A percentile compares a stretch with the other conserved stretches of the same genome.
phyloP scores from a whole-genome alignment of 495 filamentous ascomycete genomes.

The Collariella sp. region DNA sequence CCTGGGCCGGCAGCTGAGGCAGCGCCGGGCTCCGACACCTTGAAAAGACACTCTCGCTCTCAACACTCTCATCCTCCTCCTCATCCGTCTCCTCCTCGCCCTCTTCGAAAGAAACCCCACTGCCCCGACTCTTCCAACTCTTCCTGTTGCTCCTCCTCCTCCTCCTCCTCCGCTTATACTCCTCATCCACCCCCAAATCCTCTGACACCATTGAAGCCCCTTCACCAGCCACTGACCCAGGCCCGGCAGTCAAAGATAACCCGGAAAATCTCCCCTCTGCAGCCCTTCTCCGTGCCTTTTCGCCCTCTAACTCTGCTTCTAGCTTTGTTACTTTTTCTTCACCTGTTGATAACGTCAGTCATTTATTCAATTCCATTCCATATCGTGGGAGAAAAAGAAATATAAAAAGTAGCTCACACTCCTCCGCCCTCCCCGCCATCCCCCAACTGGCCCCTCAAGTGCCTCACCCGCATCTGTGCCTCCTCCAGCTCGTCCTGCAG shows the following conservation, averaged over 20 bases:
- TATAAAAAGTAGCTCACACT: too few species aligned
- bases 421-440: slow-evolving; percentile 57
- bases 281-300: slow-evolving; percentile 48
- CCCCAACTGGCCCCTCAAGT: slow-evolving; percentile 67
- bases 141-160: neutral
- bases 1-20: neutral
- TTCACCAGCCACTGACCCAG: neutral
- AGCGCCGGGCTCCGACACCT: slow-evolving; percentile 47
- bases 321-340: too few species aligned
- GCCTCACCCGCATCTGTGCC: slow-evolving; percentile 54
- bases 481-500: slow-evolving; percentile 67
- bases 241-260: neutral
- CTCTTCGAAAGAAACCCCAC: slow-evolving; percentile 33
- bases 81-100: slow-evolving; percentile 46
- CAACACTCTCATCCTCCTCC: slow-evolving; percentile 48
- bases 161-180: slow-evolving; percentile 29
- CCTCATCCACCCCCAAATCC: slow-evolving; percentile 47
- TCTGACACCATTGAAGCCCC: slow-evolving; percentile 34
- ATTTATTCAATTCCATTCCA: too few species aligned
- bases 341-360: too few species aligned
- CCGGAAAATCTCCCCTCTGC: slow-evolving; percentile 39
- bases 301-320: too few species aligned
- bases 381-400: too few species aligned
- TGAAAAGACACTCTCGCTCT: slow-evolving; percentile 57
- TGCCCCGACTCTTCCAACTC: slow-evolving; percentile 31